Evolutionary conservation across 2,329 filamentous ascomycete genomes (phyloP), one percentile per base, ranked within the genome.

Genomic region (Tympanopsis confertula): DNA sequence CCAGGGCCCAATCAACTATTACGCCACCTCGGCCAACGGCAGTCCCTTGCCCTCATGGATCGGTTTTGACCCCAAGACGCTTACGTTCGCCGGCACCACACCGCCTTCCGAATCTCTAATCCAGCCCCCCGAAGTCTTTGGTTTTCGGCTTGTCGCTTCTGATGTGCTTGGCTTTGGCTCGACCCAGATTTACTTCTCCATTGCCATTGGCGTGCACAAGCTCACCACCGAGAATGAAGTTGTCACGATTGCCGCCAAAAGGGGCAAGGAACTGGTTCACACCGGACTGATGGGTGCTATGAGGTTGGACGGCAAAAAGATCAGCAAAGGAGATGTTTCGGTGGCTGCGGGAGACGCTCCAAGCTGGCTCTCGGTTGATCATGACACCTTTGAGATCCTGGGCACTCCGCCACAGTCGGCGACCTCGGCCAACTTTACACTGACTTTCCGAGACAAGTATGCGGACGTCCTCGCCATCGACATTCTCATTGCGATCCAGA

Each of bases 31-130:
- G 3, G 68, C 66, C 4, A 73, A 89, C 50, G 83, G 84, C 50
- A 84, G 82, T n/a, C 86, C 87, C 24, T 62, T 94, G 24, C 87
- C 87, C 15, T 79, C 86, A 1, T 94, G 87, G 87, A 63, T 94
- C 33, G 62, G 62, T n/a, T 94, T 94, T 50, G 72, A 91, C 46
- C 52, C 70, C 1, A 53, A 53, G 2, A 65, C 58, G 1, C 60
- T 94, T 28, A 68, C 67, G 1, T 93, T 94, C 48, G 73, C 71
- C 1, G 87, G 87, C 18, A 72, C 60, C 22, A 82, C 81, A 2
- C 86, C 86, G 1, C 61, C 76, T 1, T 65, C 77, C 35, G 69
- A 73, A 41, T 75, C 74, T 19, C 63, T 81, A 7, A 58, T 76
- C 24, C 71, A 79, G 20, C 76, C 77, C 5, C 80, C 86, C 3